phyloP scores from a whole-genome alignment of 225 moss, liverwort and hornwort species.

The Anthoceros angustus region DNA sequence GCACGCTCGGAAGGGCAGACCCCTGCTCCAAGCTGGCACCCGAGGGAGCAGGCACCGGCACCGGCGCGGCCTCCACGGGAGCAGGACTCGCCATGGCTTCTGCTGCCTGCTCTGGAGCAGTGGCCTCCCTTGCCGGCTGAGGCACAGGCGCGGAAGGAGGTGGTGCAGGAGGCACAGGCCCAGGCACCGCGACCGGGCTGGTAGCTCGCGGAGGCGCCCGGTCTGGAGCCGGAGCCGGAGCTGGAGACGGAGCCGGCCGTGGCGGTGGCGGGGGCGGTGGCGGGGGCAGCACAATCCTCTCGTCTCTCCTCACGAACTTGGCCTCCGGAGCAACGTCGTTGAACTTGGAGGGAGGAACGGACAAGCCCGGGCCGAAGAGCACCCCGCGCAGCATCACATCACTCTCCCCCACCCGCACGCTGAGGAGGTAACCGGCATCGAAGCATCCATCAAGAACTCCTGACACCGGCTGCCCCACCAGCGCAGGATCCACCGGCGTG shows the following conservation, averaged over 20 bases:
- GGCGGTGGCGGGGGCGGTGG: slow-evolving; percentile 19
- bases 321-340: slow-evolving; percentile 67
- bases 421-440: slow-evolving; percentile 84
- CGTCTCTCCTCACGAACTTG: slow-evolving; percentile 66
- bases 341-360: slow-evolving; percentile 38
- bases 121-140: no score
- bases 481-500: slow-evolving; percentile 33
- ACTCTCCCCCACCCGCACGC: slow-evolving; percentile 50
- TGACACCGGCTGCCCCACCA: slow-evolving; percentile 74
- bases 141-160: neutral
- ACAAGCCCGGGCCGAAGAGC: slow-evolving; percentile 70
- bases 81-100: neutral
- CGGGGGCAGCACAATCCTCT: slow-evolving; percentile 22
- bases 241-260: slow-evolving; percentile 18
- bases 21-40: neutral
- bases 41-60: neutral
- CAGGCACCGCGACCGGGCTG: slow-evolving; percentile 6
- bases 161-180: neutral
- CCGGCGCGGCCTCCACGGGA: neutral
- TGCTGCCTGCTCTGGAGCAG: neutral
- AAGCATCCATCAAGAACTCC: slow-evolving; percentile 89
- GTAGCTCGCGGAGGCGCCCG: slow-evolving; percentile 12
- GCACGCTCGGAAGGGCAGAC: neutral
- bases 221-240: slow-evolving; percentile 17
- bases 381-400: slow-evolving; percentile 70